phyloP scores from a whole-genome alignment of 1,284 basidiomycete genomes.

The Puccinia novopanici region DNA sequence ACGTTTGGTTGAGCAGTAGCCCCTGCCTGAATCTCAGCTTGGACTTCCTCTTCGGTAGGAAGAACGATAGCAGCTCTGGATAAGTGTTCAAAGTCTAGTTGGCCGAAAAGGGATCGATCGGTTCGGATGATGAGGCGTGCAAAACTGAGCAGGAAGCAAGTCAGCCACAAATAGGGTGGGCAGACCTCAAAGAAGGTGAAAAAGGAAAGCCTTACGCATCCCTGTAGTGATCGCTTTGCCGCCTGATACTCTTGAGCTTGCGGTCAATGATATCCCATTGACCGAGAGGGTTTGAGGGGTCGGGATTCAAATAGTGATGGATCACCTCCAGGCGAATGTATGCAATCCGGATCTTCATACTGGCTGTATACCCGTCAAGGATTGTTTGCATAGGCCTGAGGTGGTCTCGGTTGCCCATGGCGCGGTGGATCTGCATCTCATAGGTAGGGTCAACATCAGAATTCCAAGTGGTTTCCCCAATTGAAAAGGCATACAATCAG shows the following conservation, averaged over 20 bases:
- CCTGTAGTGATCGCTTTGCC: not conserved
- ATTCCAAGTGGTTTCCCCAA: not conserved
- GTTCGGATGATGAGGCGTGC: not conserved
- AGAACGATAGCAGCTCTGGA: not conserved
- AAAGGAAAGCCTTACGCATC: not conserved
- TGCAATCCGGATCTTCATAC: not conserved
- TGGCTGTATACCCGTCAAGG: not conserved
- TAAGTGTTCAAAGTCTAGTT: not conserved
- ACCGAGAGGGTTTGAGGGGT: not conserved
- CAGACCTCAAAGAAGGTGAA: too few relatives aligned
- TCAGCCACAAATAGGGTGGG: too few relatives aligned
- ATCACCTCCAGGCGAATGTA: not conserved
- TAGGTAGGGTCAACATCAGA: not conserved
- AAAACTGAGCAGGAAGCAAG: not conserved
- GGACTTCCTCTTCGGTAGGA: not conserved
- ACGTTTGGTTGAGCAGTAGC: too few relatives aligned
- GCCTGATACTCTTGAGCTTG: not conserved
- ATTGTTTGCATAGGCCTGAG: not conserved
- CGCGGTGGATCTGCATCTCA: not conserved
- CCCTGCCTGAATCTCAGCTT: not conserved
- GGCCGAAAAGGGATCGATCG: not conserved
- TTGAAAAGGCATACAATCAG: not conserved
- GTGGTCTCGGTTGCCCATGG: not conserved
- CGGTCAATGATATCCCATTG: slow-evolving; percentile 7
- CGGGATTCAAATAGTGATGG: not conserved